A percentile compares a stretch with the other conserved stretches of the same genome.
Evolutionary conservation across 768 basidiomycete genomes (phyloP).

Genomic region (Myochromella boudieri): DNA sequence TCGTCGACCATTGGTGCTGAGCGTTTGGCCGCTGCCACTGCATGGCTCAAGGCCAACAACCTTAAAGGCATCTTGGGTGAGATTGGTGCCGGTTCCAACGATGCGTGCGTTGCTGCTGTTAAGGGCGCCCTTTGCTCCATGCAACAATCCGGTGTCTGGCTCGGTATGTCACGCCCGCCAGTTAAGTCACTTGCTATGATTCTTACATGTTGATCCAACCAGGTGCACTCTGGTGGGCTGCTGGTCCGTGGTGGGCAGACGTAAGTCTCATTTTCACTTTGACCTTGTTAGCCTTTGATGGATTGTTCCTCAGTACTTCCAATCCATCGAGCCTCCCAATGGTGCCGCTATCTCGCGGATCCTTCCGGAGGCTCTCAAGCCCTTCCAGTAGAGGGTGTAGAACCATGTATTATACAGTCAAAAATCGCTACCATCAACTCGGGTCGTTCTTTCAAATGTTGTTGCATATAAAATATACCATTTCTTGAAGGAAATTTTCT

Average conservation of each 20-base stretch:
- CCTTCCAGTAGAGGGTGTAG: constrained; percentile 51
- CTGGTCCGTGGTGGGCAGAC: constrained; percentile 60
- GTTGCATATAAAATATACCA: no score
- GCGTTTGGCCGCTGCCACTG: constrained; percentile 54
- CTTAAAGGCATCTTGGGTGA: constrained; percentile 67
- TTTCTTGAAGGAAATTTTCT: no score
- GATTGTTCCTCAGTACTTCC: constrained; percentile 44
- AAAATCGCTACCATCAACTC: no score
- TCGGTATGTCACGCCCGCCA: no score
- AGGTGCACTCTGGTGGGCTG: constrained; percentile 53
- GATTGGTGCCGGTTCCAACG: constrained; percentile 53
- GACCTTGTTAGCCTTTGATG: constrained; percentile 9
- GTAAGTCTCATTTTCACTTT: constrained; percentile 31
- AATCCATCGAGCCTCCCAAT: constrained; percentile 60
- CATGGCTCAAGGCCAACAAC: constrained; percentile 58
- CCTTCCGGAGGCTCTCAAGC: constrained; percentile 55
- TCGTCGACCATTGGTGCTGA: constrained; percentile 59
- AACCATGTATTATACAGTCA: neutral
- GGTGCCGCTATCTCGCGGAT: constrained; percentile 53
- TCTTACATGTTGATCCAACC: neutral
- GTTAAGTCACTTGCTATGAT: neutral
- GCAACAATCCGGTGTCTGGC: constrained; percentile 61
- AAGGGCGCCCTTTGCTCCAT: constrained; percentile 56
- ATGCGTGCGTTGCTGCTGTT: constrained; percentile 46
- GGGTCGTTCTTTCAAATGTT: no score